These are phyloP conservation scores for Colletotrichum incanum DNA, from an alignment of 2,329 filamentous ascomycete genomes.

Conservation along the genomic window DNA sequence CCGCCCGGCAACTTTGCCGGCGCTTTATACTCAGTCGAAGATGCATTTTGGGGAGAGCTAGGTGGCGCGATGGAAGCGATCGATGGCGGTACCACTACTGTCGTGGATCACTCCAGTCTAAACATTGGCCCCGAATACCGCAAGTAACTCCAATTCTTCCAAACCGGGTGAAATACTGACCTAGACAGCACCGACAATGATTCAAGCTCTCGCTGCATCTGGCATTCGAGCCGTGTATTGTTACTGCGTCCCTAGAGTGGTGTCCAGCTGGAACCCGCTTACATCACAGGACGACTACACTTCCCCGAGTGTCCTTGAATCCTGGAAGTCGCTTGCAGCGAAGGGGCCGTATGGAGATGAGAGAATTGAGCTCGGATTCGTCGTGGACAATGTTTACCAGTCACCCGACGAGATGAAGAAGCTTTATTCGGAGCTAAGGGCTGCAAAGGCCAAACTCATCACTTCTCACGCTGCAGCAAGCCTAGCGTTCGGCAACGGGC, in stretches of 20 bases:
- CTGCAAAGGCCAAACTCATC: constrained; percentile 56
- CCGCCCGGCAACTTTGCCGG: constrained; percentile 49
- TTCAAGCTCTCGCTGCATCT: constrained; percentile 56
- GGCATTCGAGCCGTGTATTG: constrained; percentile 64
- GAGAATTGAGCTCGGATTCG: constrained; percentile 60
- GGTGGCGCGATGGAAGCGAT: constrained; percentile 58
- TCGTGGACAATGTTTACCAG: constrained; percentile 59
- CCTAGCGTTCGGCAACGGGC: not conserved
- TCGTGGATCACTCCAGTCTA: constrained; percentile 42
- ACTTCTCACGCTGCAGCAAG: constrained; percentile 48
- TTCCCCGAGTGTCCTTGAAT: constrained; percentile 55
- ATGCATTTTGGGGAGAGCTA: constrained; percentile 64
- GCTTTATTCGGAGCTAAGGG: constrained; percentile 55
- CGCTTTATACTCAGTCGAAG: constrained; percentile 47
- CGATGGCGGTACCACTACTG: constrained; percentile 60
- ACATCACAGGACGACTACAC: constrained; percentile 47
- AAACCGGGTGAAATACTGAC: not conserved
- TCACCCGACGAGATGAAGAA: constrained; percentile 54
- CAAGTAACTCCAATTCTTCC: not conserved
- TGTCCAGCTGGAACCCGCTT: constrained; percentile 50
- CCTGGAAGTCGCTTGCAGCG: constrained; percentile 47
- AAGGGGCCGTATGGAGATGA: constrained; percentile 42
- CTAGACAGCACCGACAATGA: constrained; percentile 49
- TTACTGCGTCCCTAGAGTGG: constrained; percentile 54
- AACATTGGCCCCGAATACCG: constrained; percentile 36